Percentiles rank a stretch among this genome's conserved stretches.
These are phyloP conservation scores for Ramichloridium luteum DNA, from an alignment of 2,329 filamentous ascomycete species.

Conservation along the genomic window DNA sequence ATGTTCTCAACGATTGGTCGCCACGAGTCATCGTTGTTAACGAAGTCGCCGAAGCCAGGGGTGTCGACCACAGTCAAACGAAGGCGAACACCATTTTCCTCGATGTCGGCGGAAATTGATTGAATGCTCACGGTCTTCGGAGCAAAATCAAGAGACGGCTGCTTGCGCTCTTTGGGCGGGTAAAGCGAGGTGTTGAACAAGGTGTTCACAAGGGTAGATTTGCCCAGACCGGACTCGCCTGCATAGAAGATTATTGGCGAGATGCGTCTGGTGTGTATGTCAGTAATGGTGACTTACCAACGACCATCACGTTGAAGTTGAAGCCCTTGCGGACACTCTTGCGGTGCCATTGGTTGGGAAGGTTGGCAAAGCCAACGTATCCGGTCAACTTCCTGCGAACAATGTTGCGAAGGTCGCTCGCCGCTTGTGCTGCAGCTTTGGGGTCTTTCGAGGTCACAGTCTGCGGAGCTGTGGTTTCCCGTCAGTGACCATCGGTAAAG, in stretches of 20 bases:
- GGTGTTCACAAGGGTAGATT: conserved; percentile 98
- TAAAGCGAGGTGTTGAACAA: conserved; percentile 99
- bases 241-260: too few species aligned
- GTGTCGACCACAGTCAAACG: conserved; percentile 95
- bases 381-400: conserved; percentile 96
- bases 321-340: conserved; percentile 99
- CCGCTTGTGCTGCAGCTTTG: conserved; percentile 41
- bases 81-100: conserved; percentile 95
- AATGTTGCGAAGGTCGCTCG: conserved; percentile 68
- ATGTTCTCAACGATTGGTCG: conserved; percentile 98
- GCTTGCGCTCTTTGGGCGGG: conserved; percentile 96
- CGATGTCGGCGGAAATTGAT: conserved; percentile 54
- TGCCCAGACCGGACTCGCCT: conserved; percentile 99
- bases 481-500: too few species aligned
- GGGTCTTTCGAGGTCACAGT: conserved; percentile 54
- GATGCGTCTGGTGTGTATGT: too few species aligned
- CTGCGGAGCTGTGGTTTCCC: conserved; percentile 37
- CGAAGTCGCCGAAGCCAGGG: conserved; percentile 95
- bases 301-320: conserved; percentile 99
- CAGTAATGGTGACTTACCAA: conserved; percentile 55
- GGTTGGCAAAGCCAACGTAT: conserved; percentile 96
- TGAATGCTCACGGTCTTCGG: conserved; percentile 61
- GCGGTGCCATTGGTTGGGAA: conserved; percentile 99
- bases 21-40: conserved; percentile 99
- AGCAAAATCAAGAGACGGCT: conserved; percentile 92